Conservation (phyloP, 2,329 filamentous ascomycete species). For the Ambrosiella cleistominuta region DNA sequence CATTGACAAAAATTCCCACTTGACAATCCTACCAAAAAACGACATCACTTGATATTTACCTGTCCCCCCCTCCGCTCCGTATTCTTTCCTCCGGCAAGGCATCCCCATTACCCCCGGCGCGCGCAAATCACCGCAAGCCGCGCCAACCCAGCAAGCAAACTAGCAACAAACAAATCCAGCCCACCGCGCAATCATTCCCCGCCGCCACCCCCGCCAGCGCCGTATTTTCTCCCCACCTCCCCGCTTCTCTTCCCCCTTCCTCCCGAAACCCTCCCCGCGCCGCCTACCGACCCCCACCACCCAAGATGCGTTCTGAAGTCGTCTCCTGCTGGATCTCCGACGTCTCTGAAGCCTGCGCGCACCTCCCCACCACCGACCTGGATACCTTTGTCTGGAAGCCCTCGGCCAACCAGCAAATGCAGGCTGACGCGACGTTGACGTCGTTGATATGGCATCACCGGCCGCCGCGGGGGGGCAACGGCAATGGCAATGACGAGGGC, state of each 20-base stretch:
- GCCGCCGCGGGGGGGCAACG: slow-evolving; percentile 6
- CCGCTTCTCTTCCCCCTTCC: not conserved
- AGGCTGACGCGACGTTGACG: slow-evolving; percentile 5
- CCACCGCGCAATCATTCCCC: too few relatives aligned
- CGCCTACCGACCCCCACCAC: not conserved
- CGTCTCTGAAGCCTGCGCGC: slow-evolving; percentile 8
- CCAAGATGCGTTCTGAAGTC: slow-evolving; percentile 10
- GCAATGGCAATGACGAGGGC: not conserved
- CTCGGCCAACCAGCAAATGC: slow-evolving; percentile 2
- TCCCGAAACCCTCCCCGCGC: not conserved
- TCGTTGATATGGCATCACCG: slow-evolving; percentile 10
- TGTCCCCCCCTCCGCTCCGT: too few relatives aligned
- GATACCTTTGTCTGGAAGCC: slow-evolving; percentile 11
- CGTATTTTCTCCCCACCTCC: not conserved
- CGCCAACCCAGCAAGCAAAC: too few relatives aligned
- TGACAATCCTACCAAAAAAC: too few relatives aligned
- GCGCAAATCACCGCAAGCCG: too few relatives aligned
- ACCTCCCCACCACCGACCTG: slow-evolving; percentile 4
- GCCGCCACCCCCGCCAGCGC: too few relatives aligned
- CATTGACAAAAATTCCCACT: too few relatives aligned
- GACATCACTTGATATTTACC: too few relatives aligned
- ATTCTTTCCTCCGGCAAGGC: too few relatives aligned
- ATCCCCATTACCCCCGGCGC: too few relatives aligned
- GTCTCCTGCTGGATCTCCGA: slow-evolving; percentile 10
- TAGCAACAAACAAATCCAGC: too few relatives aligned